phyloP scores from a whole-genome alignment of 352 stramenopile genomes.

The Pythium folliculosum region DNA sequence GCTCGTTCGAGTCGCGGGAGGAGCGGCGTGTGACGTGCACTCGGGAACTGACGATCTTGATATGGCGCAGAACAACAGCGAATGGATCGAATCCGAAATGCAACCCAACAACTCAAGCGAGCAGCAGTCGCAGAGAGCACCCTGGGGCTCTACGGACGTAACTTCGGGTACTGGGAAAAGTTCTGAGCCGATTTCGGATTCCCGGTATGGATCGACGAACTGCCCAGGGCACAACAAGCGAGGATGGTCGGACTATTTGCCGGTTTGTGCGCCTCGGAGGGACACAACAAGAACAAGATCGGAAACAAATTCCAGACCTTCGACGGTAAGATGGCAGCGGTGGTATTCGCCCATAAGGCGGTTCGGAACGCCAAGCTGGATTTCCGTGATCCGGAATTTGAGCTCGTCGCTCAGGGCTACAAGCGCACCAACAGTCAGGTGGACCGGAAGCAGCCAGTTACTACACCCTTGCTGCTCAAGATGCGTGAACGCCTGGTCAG shows the following conservation, averaged over 20 bases:
- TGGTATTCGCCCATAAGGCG: slow-evolving; percentile 26
- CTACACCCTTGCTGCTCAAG: slow-evolving; percentile 34
- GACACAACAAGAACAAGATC: slow-evolving; percentile 26
- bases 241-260: slow-evolving; percentile 27
- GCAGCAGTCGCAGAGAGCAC: slow-evolving; percentile 2
- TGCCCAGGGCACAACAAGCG: slow-evolving; percentile 26
- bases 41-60: slow-evolving; percentile 1
- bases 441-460: slow-evolving; percentile 38
- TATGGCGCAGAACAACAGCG: slow-evolving; percentile 1
- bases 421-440: slow-evolving; percentile 29
- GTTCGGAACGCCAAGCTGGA: slow-evolving; percentile 29
- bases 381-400: slow-evolving; percentile 37
- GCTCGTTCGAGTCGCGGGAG: background rate
- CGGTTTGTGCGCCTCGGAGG: slow-evolving; percentile 19
- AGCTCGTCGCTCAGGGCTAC: slow-evolving; percentile 35
- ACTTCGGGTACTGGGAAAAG: slow-evolving; percentile 16
- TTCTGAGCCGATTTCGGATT: slow-evolving; percentile 23
- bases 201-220: slow-evolving; percentile 29
- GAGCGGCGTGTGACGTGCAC: slow-evolving; percentile 3
- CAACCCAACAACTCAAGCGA: slow-evolving; percentile 4
- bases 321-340: slow-evolving; percentile 30
- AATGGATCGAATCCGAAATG: background rate
- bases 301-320: slow-evolving; percentile 36
- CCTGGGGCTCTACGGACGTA: slow-evolving; percentile 1
- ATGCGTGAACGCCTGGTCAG: slow-evolving; percentile 9